Base-by-base conservation (phyloP, 345 rosid genomes). In the Mangifera indica region DNA sequence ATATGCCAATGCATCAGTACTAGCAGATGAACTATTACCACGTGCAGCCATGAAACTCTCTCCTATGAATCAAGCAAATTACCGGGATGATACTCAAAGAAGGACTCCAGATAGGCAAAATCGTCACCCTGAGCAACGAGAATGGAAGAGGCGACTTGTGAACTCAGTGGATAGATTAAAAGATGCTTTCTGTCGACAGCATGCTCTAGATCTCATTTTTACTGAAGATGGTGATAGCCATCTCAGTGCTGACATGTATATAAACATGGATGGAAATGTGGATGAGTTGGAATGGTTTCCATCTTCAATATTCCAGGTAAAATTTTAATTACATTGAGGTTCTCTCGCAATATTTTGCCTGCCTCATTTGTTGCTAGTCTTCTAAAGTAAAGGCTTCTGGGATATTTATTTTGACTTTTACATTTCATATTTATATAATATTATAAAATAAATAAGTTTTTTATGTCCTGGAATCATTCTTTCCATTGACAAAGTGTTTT, bases 41-140 rank as follows among this genome's bases (percentile, higher is more conserved):
- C 97, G 99, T 76, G 98, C 99, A 46, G 97, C 98, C 71, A 87
- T 88, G 95, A 96, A 91, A 77, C 93, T 96, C 42, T 85, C 97
- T 73, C 88, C 93, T 72, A 57, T 77, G 24, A 82, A 77, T 77
- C 96, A 88, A 69, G 75, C 76, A 64, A 84, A 75, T 83, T 72
- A 87, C 72, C 87, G 79, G 80, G 92, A 91, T 68, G 98, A 91
- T 70, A 52, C 78, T 52, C 86, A 81, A 60, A 84, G 92, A 78
- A 89, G 93, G 81, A 85, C 91, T 49, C 49, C 62, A 55, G 99
- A 96, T 80, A 88, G 94, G 83, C 97, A 92, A 80, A 96, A 89
- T 70, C 98, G 99, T 74, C 86, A 91, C 73, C 97, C 97, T 76
- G 99, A 96, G 79, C 99, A 91, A 79, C 87, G 99, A 78, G 99